Conservation (phyloP, 305 asterid species). For the Fraxinus greggii region DNA sequence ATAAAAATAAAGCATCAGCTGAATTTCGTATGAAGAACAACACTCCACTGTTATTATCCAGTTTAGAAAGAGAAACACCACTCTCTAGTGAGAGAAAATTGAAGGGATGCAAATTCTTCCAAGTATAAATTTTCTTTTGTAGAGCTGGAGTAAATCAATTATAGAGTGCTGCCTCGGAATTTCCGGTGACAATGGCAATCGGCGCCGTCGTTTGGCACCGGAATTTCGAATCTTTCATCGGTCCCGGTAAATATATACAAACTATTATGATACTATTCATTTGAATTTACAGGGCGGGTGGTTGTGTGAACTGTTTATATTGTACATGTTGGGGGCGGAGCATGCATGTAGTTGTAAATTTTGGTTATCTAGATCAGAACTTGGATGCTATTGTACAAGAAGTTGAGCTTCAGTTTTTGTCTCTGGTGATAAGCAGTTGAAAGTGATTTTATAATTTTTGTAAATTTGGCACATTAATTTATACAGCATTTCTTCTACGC, state of each 20-base stretch:
- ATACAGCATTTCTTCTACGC: background rate
- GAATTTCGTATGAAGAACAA: conserved; percentile 35
- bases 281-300: background rate
- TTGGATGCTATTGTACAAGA: background rate
- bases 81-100: background rate
- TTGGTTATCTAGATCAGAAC: background rate
- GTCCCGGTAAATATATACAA: conserved; percentile 36
- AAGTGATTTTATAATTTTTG: background rate
- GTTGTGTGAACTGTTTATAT: background rate
- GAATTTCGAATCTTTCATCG: conserved; percentile 56
- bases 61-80: conserved; percentile 19
- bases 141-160: conserved; percentile 13
- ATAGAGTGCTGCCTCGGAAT: conserved; percentile 1
- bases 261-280: background rate
- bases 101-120: background rate
- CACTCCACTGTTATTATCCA: conserved; percentile 30
- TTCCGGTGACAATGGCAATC: conserved; percentile 63
- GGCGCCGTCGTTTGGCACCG: conserved; percentile 75
- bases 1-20: conserved; percentile 21
- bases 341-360: background rate
- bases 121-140: background rate
- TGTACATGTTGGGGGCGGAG: background rate
- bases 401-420: background rate
- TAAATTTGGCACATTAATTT: background rate
- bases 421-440: background rate